A percentile compares a stretch with the other conserved stretches of the same genome.
phyloP scores from a whole-genome alignment of 768 basidiomycete genomes.

The Tricholoma furcatifolium region DNA sequence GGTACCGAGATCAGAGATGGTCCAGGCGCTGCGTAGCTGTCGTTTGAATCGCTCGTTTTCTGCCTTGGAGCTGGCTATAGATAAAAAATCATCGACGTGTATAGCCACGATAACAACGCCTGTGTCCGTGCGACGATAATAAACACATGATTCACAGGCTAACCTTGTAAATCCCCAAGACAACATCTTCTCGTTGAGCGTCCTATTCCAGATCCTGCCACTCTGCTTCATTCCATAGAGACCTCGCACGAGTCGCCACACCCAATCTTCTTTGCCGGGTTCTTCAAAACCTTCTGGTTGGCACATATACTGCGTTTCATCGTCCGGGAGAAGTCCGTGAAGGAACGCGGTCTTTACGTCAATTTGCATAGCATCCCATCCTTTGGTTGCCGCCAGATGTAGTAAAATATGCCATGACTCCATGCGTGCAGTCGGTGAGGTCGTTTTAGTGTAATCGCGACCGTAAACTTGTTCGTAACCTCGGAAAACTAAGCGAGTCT shows the following conservation, averaged over 20 bases:
- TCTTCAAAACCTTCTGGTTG: too few species aligned
- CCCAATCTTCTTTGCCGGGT: too few species aligned
- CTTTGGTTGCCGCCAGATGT: conserved; percentile 23
- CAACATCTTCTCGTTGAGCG: conserved; percentile 21
- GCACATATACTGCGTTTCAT: too few species aligned
- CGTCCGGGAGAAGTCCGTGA: too few species aligned
- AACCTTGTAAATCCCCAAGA: conserved; percentile 25
- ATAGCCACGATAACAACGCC: conserved; percentile 23
- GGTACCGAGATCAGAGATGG: conserved; percentile 33
- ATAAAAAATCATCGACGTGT: conserved; percentile 32
- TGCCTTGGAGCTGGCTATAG: conserved; percentile 13
- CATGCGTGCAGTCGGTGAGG: too few species aligned
- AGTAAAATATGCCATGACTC: conserved; percentile 25
- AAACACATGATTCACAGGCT: conserved; percentile 28
- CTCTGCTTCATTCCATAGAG: too few species aligned
- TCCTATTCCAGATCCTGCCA: conserved; percentile 27
- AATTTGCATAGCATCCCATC: conserved; percentile 28
- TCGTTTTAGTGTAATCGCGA: too few species aligned
- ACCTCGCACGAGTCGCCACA: too few species aligned
- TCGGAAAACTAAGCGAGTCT: too few species aligned
- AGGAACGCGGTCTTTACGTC: conserved; percentile 29
- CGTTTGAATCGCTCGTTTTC: conserved; percentile 22
- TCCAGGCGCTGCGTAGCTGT: conserved; percentile 25
- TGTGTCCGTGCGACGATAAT: conserved; percentile 9
- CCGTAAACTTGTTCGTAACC: too few species aligned